Evolutionary conservation across 139 green algal genomes (phyloP).

Genomic region (Yamagishiella unicocca): DNA sequence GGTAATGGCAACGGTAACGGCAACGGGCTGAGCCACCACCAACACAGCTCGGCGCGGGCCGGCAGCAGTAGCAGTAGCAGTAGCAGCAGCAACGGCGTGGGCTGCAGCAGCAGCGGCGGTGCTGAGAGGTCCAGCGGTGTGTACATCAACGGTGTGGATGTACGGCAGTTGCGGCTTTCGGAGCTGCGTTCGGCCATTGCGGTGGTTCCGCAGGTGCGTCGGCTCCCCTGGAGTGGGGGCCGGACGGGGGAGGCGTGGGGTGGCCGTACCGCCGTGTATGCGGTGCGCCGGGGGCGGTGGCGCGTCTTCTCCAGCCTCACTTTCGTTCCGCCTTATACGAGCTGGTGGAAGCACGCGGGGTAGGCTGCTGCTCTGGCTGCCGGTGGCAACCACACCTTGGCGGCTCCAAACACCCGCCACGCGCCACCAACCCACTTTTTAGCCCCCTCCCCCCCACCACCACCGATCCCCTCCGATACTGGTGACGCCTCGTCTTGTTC

Average conservation of each 20-base stretch:
- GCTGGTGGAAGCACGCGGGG: too few relatives aligned
- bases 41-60: not conserved
- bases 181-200: slow-evolving; percentile 80
- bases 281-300: too few relatives aligned
- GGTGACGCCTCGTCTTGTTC: too few relatives aligned
- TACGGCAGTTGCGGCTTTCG: slow-evolving; percentile 70
- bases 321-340: too few relatives aligned
- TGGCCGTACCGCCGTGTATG: too few relatives aligned
- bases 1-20: not conserved
- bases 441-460: too few relatives aligned
- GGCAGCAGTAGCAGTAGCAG: not conserved
- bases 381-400: not conserved
- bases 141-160: slow-evolving; percentile 81
- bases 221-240: not conserved
- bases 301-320: too few relatives aligned
- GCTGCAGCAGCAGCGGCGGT: not conserved
- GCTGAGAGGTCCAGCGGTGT: slow-evolving; percentile 24
- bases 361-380: not conserved
- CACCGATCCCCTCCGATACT: too few relatives aligned
- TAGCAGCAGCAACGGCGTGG: not conserved
- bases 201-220: slow-evolving; percentile 84
- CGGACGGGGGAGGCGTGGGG: not conserved
- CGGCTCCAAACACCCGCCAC: too few relatives aligned
- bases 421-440: too few relatives aligned
- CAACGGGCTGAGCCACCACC: not conserved